Conservation (phyloP, 2,329 filamentous ascomycete genomes). For the Pezicula neosporulosa region DNA sequence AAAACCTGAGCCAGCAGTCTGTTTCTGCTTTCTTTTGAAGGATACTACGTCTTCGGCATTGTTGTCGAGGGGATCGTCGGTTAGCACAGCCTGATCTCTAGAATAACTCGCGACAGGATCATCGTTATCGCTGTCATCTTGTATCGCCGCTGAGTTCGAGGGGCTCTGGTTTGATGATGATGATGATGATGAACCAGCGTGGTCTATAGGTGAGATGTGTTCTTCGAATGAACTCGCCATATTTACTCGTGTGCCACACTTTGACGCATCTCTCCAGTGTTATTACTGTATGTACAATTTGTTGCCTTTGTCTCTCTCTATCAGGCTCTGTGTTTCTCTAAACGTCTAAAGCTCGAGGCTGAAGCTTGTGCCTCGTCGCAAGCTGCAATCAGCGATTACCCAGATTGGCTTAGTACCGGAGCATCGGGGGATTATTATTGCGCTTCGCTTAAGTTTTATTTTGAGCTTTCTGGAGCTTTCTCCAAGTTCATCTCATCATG, state of each 20-base stretch:
- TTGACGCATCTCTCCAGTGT: slow-evolving; percentile 5
- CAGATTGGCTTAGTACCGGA: not conserved
- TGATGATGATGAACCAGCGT: slow-evolving; percentile 18
- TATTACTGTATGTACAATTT: not conserved
- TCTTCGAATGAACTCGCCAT: slow-evolving; percentile 29
- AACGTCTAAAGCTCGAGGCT: not conserved
- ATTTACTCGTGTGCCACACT: slow-evolving; percentile 18
- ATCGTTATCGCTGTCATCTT: slow-evolving; percentile 39
- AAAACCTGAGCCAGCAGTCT: slow-evolving; percentile 17
- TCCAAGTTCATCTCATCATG: too few species aligned
- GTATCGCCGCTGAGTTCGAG: slow-evolving; percentile 16
- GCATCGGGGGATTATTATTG: not conserved
- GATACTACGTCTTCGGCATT: slow-evolving; percentile 53
- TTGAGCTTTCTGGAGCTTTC: too few species aligned
- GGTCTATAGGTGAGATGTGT: slow-evolving; percentile 14
- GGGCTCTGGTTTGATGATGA: slow-evolving; percentile 21
- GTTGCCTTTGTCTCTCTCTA: too few species aligned
- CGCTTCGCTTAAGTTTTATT: not conserved
- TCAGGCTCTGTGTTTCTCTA: too few species aligned
- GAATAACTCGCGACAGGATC: slow-evolving; percentile 25
- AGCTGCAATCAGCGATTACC: not conserved
- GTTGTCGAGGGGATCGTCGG: slow-evolving; percentile 52
- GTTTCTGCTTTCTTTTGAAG: slow-evolving; percentile 68
- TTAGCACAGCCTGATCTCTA: slow-evolving; percentile 38
- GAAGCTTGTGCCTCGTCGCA: slow-evolving; percentile 1